Conservation (phyloP, 805 yeast genomes). For the Ogataea populi-albae region DNA sequence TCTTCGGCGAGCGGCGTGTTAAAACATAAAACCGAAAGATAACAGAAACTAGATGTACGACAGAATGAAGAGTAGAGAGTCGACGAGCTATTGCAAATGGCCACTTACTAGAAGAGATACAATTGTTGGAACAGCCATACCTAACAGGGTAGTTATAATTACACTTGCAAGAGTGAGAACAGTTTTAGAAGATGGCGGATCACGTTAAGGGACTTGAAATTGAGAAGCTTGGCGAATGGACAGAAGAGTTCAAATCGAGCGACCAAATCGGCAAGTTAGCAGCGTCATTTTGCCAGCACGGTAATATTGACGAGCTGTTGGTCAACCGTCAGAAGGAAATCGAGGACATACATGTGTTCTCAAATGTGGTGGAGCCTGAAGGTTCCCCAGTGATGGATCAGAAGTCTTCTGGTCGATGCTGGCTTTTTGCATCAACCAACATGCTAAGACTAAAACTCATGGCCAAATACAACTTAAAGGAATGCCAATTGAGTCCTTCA, state of each 20-base stretch:
- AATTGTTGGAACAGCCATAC: too few species aligned
- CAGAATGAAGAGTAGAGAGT: too few species aligned
- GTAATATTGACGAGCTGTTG: constrained; percentile 39
- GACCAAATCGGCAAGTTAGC: constrained; percentile 32
- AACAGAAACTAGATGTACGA: too few species aligned
- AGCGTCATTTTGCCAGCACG: constrained; percentile 32
- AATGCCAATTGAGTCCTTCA: constrained; percentile 73
- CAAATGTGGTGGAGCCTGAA: constrained; percentile 42
- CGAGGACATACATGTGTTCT: constrained; percentile 38
- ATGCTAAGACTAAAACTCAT: constrained; percentile 63
- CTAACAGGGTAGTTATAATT: too few species aligned
- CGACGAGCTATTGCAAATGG: too few species aligned
- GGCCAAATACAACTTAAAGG: constrained; percentile 58
- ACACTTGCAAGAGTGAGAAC: too few species aligned
- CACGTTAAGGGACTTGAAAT: constrained; percentile 12
- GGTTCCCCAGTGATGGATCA: constrained; percentile 73
- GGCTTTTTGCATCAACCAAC: constrained; percentile 85
- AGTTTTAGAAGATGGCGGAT: constrained; percentile 11
- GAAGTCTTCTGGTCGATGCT: constrained; percentile 75
- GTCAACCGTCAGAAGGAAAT: constrained; percentile 33
- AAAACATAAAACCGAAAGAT: too few species aligned
- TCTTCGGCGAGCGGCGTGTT: too few species aligned
- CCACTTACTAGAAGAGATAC: too few species aligned
- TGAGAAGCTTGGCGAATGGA: constrained; percentile 27
- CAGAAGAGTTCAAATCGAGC: constrained; percentile 20